Evolutionary conservation across 2,329 filamentous ascomycete genomes (phyloP), one percentile per base, ranked within the genome.

Genomic region (Beauveria brongniartii): DNA sequence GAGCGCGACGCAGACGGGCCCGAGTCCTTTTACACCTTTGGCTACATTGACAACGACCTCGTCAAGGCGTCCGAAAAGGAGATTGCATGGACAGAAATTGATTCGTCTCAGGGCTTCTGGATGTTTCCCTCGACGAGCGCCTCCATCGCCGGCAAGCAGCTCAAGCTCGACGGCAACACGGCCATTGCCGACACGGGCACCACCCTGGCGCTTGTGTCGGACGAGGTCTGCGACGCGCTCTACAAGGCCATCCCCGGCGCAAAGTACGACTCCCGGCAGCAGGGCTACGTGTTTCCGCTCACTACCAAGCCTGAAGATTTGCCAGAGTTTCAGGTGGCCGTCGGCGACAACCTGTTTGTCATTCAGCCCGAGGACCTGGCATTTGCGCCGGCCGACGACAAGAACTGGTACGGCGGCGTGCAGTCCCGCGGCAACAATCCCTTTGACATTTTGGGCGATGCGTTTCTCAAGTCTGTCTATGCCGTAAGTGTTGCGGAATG

Each of bases 51-150:
- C 69, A 69, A 68, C 1, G 75, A 74, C 61, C 85, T 88, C 67
- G 89, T 88, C 71, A 77, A 71, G 2, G 88, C 88, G 34, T 67
- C 78, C 5, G 57, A 50, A 7, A 3, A n/a, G n/a, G 26, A 46
- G 3, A 79, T 92, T 67, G 73, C 79, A 20, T 90, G 85, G 70
- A 77, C 85, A 18, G 75, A 80, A 10, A 78, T 91, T 63, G 82
- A 90, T 69, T 78, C 77, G 20, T 79, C 78, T n/a, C 73, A 78
- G 28, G 89, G 88, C 12, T 90, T 86, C 76, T 92, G 89, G 89
- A 59, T 46, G 53, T 69, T 67, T 40, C 66, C 65, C 6, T 63
- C 65, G 24, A 47, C 58, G 16, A 65, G 67, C 53, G 69, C 66
- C 44, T 52, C 64, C 30, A 55, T 69, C 24, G 68, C 66, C 41